phyloP scores from a whole-genome alignment of 179 eudicot genomes.

The Vitellaria paradoxa region DNA sequence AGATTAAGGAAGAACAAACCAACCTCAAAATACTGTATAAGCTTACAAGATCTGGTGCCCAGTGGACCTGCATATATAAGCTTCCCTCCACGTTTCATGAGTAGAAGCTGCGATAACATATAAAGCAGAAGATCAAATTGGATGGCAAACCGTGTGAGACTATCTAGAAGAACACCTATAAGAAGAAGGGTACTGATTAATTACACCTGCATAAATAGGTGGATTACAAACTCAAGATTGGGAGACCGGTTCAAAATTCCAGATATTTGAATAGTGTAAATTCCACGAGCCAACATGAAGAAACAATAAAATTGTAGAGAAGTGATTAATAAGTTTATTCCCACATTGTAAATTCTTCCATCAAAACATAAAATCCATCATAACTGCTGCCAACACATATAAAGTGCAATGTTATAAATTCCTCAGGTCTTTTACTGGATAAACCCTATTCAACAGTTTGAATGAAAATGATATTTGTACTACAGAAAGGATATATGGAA shows the following conservation, averaged over 20 bases:
- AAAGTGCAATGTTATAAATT: neutral
- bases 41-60: constrained; percentile 51
- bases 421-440: neutral
- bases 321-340: neutral
- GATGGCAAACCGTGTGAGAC: neutral
- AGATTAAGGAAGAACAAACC: constrained; percentile 10
- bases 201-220: neutral
- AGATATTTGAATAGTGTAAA: neutral
- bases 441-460: neutral
- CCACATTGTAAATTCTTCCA: neutral
- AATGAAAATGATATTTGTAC: neutral
- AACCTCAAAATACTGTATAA: constrained; percentile 70
- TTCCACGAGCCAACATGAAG: constrained; percentile 1
- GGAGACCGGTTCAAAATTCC: neutral
- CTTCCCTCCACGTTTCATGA: constrained; percentile 81
- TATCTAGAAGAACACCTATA: neutral
- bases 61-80: constrained; percentile 78
- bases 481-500: neutral
- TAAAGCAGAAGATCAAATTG: neutral
- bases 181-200: neutral
- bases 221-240: neutral
- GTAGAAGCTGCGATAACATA: constrained; percentile 48
- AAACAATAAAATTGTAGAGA: neutral
- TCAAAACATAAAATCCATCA: neutral
- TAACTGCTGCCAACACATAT: too few species aligned